Evolutionary conservation across 345 rosid species (phyloP), one percentile per base, ranked within the genome.

Genomic region (Noccaea bulbosa): DNA sequence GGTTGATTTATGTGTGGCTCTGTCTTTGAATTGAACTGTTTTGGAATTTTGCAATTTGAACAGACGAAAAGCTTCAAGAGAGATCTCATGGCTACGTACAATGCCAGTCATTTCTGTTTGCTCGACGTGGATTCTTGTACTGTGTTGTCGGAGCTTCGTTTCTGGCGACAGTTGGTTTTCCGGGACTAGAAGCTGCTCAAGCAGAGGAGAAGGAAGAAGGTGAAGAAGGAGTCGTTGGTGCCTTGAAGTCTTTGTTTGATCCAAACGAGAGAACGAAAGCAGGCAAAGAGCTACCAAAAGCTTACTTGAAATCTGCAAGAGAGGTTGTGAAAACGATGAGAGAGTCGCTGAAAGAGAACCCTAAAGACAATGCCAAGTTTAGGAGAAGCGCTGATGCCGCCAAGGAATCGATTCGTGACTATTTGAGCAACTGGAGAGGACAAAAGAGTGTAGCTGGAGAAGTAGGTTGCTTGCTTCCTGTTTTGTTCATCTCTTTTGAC

Each of bases 361-460:
- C 93, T 11, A 84, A 81, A 65, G 95, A 91, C 67, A 74, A 41
- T 16, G 83, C 83, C 2, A 85, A 89, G 68, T 91, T 94, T 54
- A 83, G 96, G 49, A 74, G 96, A 67, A 89, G 80, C 30, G 98
- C 96, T 10, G 98, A 89, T 82, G 85, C 99, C 0, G 99, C 97
- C 4, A 91, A 91, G 75, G 96, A 85, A 74, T 91, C 96, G 0
- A 94, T 91, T 63, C 83, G 91, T 67, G 90, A 91, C 6, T 91
- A 89, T 68, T 71, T 94, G 79, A 77, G 87, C 46, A 85, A 74
- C 61, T 94, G 99, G 98, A 85, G 79, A 76, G 98, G 96, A 16
- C 89, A 84, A 53, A 67, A 77, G 51, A 60, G 47, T 8, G 84
- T 93, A 33, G 80, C 77, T 16, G 59, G 45, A 22, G 88, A 91